Base-by-base conservation (phyloP, 1,284 basidiomycete genomes). In the Cryptococcus sp. region DNA sequence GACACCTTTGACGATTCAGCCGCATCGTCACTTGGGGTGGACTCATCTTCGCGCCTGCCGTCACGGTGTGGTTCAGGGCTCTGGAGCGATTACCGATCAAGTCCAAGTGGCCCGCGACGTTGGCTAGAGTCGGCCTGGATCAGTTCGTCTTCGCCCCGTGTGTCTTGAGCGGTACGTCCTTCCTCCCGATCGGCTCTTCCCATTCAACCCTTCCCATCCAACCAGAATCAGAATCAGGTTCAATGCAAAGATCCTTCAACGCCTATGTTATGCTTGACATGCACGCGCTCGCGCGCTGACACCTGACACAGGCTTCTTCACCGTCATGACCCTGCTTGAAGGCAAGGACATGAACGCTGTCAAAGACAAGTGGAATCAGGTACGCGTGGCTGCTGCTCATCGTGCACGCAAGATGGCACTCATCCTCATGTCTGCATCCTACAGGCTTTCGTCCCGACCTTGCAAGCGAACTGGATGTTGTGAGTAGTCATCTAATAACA, bases 141-240 rank as follows among this genome's bases (percentile, higher is more conserved):
- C 81, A 82, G 66, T 79, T 81, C 58, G 65, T 72, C 2, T 74
- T 80, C 53, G 79, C 80, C 3, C 81, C 81, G 0, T 54, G 68
- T n/a, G 70, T 80, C 15, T 54, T 78, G 49, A 66, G 68, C 8
- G 68, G 74, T 74, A 56, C 59, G 74, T 68, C 17, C 22, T 15
- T 5, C 1, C 11, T 47, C 42, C 17, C 13, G 8, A 16, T 47
- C 31, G 25, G 47, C 53, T 40, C n/a, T 38, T 42, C 20, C 27
- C n/a, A 17, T 54, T 54, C 44, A n/a, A 19, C 44, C 40, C n/a
- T 38, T 42, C 20, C 27, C n/a, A 17, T 54, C 47, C 44, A n/a
- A 19, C 44, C 40, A 20, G 16, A 41, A 41, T 41, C 7, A 10
- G 5, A 10, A 35, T 35, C 31, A 35, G 8, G 8, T 2, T 35